phyloP scores from a whole-genome alignment of 2,329 filamentous ascomycete genomes.

The Harringtonia lauricola region DNA sequence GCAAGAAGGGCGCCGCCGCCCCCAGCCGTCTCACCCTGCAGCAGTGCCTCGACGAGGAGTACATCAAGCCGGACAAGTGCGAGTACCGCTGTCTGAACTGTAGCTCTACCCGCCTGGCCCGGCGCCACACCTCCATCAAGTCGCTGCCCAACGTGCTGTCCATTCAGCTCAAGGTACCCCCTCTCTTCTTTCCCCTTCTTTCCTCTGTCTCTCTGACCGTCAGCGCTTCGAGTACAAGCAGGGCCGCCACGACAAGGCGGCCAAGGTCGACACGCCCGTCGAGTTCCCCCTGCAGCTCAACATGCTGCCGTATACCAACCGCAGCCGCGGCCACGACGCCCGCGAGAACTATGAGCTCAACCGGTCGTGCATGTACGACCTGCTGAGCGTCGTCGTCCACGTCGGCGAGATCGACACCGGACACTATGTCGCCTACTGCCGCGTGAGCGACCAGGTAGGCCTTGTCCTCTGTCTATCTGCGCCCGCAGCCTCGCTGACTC shows the following conservation, averaged over 20 bases:
- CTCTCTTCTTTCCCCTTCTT: background rate
- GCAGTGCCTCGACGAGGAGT: slow-evolving; percentile 74
- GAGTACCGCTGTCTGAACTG: slow-evolving; percentile 83
- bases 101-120: slow-evolving; percentile 64
- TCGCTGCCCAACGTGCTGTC: slow-evolving; percentile 79
- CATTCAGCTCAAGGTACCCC: slow-evolving; percentile 76
- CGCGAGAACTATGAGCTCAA: slow-evolving; percentile 44
- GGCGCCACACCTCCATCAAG: slow-evolving; percentile 75
- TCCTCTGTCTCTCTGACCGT: background rate
- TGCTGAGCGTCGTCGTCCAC: slow-evolving; percentile 84
- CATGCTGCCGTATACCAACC: slow-evolving; percentile 80
- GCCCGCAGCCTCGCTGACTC: background rate
- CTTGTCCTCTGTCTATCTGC: background rate
- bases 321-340: slow-evolving; percentile 38
- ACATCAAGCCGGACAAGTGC: slow-evolving; percentile 76
- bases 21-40: slow-evolving; percentile 46
- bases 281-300: slow-evolving; percentile 80
- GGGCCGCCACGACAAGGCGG: slow-evolving; percentile 57
- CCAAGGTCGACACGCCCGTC: slow-evolving; percentile 81
- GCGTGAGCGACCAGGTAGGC: slow-evolving; percentile 61
- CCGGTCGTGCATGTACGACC: slow-evolving; percentile 68
- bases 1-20: background rate
- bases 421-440: slow-evolving; percentile 83
- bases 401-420: slow-evolving; percentile 88
- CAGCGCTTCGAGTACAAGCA: slow-evolving; percentile 65